Evolutionary conservation across 2,329 filamentous ascomycete species (phyloP).

Genomic region (Cordyceps tenuipes): DNA sequence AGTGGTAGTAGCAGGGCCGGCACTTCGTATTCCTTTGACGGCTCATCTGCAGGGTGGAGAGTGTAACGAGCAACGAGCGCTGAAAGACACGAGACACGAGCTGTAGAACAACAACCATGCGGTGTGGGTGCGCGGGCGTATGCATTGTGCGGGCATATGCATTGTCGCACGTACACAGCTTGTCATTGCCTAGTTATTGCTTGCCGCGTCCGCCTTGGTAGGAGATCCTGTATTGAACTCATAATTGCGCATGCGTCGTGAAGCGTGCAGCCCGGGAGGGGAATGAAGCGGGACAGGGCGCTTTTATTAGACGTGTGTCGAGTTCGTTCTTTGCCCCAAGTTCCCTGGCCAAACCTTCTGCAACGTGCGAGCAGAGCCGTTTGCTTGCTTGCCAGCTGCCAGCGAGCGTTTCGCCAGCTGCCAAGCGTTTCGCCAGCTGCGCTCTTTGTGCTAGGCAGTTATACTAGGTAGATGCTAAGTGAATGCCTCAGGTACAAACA

Average conservation of each 20-base stretch:
- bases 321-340: background rate
- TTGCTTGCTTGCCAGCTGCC: background rate
- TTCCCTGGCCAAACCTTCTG: background rate
- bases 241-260: background rate
- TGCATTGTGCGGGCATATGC: background rate
- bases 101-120: background rate
- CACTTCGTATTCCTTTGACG: constrained; percentile 8
- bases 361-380: background rate
- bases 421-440: background rate
- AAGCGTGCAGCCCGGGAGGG: background rate
- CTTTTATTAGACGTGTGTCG: background rate
- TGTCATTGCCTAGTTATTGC: background rate
- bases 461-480: background rate
- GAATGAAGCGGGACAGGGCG: background rate
- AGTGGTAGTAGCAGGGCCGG: background rate
- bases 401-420: background rate
- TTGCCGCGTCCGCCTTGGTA: background rate
- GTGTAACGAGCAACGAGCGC: background rate
- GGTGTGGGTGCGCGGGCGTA: background rate
- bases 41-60: constrained; percentile 4
- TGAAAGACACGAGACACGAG: constrained; percentile 10
- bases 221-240: background rate
- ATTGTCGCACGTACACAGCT: background rate
- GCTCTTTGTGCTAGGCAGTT: background rate
- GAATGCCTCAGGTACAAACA: constrained; percentile 2